phyloP scores from a whole-genome alignment of 306 rosid species.

The Castanea sativa region DNA sequence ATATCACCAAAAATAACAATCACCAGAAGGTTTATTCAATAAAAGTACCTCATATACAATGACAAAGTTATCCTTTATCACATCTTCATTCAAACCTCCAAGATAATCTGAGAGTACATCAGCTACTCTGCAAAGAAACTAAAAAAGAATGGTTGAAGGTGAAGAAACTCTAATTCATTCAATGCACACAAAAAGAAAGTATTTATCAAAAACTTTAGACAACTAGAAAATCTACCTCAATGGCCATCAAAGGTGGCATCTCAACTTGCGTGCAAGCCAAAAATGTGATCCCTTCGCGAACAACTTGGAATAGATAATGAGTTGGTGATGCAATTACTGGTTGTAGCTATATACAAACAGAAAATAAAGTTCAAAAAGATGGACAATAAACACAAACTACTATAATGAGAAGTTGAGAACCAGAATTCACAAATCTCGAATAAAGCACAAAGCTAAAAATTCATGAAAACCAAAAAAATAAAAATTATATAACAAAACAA shows the following conservation, averaged over 20 bases:
- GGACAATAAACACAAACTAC: not conserved
- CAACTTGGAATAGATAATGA: conserved; percentile 89
- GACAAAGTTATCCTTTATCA: conserved; percentile 81
- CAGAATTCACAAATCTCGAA: not conserved
- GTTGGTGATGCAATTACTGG: conserved; percentile 96
- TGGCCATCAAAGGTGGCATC: conserved; percentile 97
- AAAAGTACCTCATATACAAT: conserved; percentile 79
- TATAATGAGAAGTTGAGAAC: not conserved
- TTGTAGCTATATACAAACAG: conserved; percentile 50
- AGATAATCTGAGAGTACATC: conserved; percentile 87
- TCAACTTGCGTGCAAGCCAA: conserved; percentile 96
- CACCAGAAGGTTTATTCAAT: not conserved
- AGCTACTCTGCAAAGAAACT: conserved; percentile 98
- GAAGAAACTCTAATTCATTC: not conserved
- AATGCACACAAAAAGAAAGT: not conserved
- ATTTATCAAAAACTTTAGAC: not conserved
- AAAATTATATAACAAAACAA: not conserved
- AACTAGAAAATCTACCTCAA: conserved; percentile 55
- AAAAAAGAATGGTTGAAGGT: conserved; percentile 40
- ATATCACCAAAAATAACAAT: conserved; percentile 2
- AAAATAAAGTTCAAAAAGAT: not conserved
- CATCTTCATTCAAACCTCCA: conserved; percentile 86
- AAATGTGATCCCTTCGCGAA: conserved; percentile 87
- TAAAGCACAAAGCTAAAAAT: not conserved
- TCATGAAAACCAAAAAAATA: not conserved